Base-by-base conservation (phyloP, 495 filamentous ascomycete species). In the Staphylotrichum tortipilum region DNA sequence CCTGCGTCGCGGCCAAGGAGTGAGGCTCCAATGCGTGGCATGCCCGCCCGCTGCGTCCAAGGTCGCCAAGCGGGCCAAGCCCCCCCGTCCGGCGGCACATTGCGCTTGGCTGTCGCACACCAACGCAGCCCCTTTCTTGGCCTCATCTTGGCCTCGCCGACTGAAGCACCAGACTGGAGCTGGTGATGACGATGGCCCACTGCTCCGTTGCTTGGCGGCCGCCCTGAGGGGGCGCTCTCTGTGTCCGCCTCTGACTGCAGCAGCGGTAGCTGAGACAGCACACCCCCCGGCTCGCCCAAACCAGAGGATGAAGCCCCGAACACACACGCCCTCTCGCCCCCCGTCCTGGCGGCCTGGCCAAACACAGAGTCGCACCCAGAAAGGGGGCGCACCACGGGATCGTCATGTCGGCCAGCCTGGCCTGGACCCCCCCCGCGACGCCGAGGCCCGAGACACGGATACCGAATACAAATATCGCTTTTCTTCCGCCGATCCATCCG, bases 391-490 rank as follows among this genome's bases (percentile, higher is more conserved):
- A 2, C 35, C 34, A 38, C 17, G 11, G 43, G 45, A 7, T 37
- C 17, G 44, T 18, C 34, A 15, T 29, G 8, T 15, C 34, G 23
- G 15, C 45, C 15, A 12, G 10, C 15, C 28, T 40, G 29, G 26
- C 15, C 46, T 10, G 6, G 26, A 7, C 2, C 2, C 4, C 9
- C 18, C 17, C 35, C 12, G 1, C 6, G 7, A 15, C 2, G 30
- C 22, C n/a, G n/a, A n/a, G n/a, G n/a, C n/a, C n/a, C n/a, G n/a
- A n/a, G n/a, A n/a, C n/a, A n/a, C n/a, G n/a, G n/a, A n/a, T n/a
- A n/a, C n/a, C n/a, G n/a, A n/a, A 34, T 54, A 54, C 52, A 54
- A 54, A 40, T 35, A 26, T 21, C 15, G 8, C 9, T 37, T 10
- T 47, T 7, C 37, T 49, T 50, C 45, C 30, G 29, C 38, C 12